A percentile compares a stretch with the other conserved stretches of the same genome.
Conservation (phyloP, 176 grass and related monocot genomes). For the Themeda triandra region DNA sequence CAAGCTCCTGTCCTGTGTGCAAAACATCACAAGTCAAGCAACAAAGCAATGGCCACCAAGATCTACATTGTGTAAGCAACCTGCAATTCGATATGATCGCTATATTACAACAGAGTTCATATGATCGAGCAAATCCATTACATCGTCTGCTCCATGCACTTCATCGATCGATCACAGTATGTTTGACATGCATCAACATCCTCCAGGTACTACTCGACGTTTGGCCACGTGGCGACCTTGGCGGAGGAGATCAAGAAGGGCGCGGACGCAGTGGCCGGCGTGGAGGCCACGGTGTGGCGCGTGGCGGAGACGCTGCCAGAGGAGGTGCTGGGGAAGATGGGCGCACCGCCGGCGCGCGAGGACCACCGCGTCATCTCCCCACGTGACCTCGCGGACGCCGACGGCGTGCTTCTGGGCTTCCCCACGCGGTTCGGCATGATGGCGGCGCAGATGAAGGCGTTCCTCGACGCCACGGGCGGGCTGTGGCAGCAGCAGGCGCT, state of each 20-base stretch:
- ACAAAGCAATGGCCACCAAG: too few relatives aligned
- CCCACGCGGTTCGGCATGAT: conserved; percentile 58
- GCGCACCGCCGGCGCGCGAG: neutral
- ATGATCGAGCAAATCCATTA: too few relatives aligned
- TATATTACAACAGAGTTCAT: too few relatives aligned
- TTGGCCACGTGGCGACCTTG: too few relatives aligned
- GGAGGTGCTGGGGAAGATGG: neutral
- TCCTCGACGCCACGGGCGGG: conserved; percentile 31
- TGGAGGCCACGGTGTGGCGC: neutral
- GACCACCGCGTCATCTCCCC: neutral
- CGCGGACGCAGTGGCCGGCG: neutral
- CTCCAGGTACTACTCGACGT: neutral
- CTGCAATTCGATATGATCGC: too few relatives aligned
- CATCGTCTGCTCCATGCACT: too few relatives aligned
- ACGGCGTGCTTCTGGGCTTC: conserved; percentile 42
- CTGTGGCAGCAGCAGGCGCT: conserved; percentile 35
- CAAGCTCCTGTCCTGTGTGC: too few relatives aligned
- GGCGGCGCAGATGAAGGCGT: conserved; percentile 45
- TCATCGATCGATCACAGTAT: too few relatives aligned
- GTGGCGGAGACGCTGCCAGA: neutral
- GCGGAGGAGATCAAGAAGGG: too few relatives aligned
- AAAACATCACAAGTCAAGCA: too few relatives aligned
- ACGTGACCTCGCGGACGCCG: conserved; percentile 26
- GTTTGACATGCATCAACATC: too few relatives aligned
- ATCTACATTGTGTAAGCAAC: too few relatives aligned